Percentiles rank a stretch among this genome's conserved stretches.
These are phyloP conservation scores for Claviceps sp. DNA, from an alignment of 2,329 filamentous ascomycete species.

Conservation along the genomic window DNA sequence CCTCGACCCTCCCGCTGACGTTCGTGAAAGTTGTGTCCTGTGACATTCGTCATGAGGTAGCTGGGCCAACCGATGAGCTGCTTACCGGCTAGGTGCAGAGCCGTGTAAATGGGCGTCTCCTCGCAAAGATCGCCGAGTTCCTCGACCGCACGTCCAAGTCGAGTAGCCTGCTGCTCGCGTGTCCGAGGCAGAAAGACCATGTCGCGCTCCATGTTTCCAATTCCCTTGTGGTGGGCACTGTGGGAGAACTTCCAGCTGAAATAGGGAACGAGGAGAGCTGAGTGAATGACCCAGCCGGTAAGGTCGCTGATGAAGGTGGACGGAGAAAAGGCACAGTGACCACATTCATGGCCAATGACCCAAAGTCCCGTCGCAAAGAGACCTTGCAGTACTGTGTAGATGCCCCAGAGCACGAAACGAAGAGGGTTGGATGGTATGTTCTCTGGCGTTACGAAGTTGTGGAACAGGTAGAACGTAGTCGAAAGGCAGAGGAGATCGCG, in stretches of 20 bases:
- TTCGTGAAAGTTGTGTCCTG: conserved; percentile 90
- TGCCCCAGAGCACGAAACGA: conserved; percentile 49
- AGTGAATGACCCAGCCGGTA: conserved; percentile 86
- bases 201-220: conserved; percentile 90
- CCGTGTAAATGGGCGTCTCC: conserved; percentile 80
- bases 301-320: conserved; percentile 84
- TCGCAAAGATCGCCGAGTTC: conserved; percentile 83
- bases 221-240: conserved; percentile 99
- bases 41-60: conserved; percentile 86
- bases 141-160: conserved; percentile 60
- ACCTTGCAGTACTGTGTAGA: conserved; percentile 73
- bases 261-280: conserved; percentile 80
- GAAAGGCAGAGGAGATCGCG: conserved; percentile 64
- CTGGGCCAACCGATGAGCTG: conserved; percentile 88
- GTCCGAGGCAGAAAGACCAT: conserved; percentile 99
- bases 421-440: conserved; percentile 56
- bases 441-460: conserved; percentile 82
- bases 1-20: conserved; percentile 86
- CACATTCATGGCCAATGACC: conserved; percentile 96
- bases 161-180: conserved; percentile 64
- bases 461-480: conserved; percentile 71
- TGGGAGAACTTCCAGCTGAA: conserved; percentile 99
- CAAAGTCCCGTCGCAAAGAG: conserved; percentile 88
- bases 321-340: conserved; percentile 91
- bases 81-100: conserved; percentile 61